These are phyloP conservation scores for Spathaspora hagerdaliae DNA, from an alignment of 805 yeast genomes.

Conservation along the genomic window DNA sequence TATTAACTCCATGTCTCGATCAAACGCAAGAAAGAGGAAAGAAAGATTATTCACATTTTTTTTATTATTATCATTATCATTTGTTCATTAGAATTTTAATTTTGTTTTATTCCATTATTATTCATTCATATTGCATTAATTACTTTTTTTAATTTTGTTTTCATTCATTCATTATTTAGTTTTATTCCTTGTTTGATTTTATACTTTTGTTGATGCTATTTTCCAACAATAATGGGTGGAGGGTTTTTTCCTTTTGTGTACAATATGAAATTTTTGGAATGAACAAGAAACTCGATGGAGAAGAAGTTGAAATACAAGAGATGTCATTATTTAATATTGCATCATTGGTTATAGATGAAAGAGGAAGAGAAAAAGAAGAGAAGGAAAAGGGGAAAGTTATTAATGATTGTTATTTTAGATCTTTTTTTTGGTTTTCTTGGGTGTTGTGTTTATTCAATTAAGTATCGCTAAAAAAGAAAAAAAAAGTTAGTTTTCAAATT, in stretches of 20 bases:
- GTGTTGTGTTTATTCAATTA: constrained; percentile 13
- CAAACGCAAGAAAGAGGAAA: constrained; percentile 2
- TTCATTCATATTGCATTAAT: constrained; percentile 5
- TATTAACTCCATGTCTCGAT: constrained; percentile 6
- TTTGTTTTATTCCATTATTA: background rate
- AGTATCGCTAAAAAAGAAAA: background rate
- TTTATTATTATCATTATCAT: no score
- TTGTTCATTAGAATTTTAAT: background rate
- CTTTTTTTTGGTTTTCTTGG: constrained; percentile 15
- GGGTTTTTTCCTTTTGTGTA: background rate
- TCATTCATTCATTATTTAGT: background rate
- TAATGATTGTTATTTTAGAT: background rate
- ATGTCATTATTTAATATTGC: no score
- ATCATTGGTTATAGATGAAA: no score
- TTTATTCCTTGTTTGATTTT: background rate
- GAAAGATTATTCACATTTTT: background rate
- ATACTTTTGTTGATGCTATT: background rate
- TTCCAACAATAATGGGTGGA: no score
- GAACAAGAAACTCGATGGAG: background rate
- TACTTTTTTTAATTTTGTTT: constrained; percentile 3
- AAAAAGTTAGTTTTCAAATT: background rate
- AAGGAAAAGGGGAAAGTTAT: background rate
- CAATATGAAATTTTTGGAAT: background rate
- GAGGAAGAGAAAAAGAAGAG: constrained; percentile 1
- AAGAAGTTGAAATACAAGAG: no score